phyloP scores from a whole-genome alignment of 768 basidiomycete species.

The Trametes maxima region DNA sequence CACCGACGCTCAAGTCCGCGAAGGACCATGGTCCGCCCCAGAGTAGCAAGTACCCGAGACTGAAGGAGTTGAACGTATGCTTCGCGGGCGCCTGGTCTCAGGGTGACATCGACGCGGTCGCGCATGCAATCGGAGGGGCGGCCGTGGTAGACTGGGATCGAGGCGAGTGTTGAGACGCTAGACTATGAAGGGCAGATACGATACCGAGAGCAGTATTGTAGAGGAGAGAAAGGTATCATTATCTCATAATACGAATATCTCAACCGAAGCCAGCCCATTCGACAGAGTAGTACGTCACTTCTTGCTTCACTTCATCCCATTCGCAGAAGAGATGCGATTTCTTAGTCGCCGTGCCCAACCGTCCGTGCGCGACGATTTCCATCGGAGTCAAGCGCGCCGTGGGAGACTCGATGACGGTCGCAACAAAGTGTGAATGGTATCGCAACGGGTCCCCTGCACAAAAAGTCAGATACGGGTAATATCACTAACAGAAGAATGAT shows the following conservation, averaged over 20 bases:
- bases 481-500: neutral
- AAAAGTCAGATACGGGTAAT: neutral
- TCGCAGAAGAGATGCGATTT: constrained; percentile 92
- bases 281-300: constrained; percentile 75
- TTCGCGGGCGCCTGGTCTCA: too few relatives aligned
- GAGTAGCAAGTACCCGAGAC: too few relatives aligned
- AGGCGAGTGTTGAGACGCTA: too few relatives aligned
- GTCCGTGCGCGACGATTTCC: constrained; percentile 94
- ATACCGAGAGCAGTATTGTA: too few relatives aligned
- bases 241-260: neutral
- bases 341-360: constrained; percentile 95
- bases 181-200: too few relatives aligned
- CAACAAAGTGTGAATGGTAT: constrained; percentile 96
- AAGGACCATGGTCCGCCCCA: too few relatives aligned
- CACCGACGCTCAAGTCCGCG: too few relatives aligned
- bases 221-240: neutral
- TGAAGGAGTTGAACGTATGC: too few relatives aligned
- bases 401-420: constrained; percentile 74
- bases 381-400: constrained; percentile 69
- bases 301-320: constrained; percentile 73
- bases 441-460: constrained; percentile 84
- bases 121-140: too few relatives aligned
- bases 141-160: too few relatives aligned
- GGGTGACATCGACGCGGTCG: too few relatives aligned
- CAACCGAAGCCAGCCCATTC: constrained; percentile 93